Conservation (phyloP, 148 eudicot species). For the Tetragonia tetragonoides region DNA sequence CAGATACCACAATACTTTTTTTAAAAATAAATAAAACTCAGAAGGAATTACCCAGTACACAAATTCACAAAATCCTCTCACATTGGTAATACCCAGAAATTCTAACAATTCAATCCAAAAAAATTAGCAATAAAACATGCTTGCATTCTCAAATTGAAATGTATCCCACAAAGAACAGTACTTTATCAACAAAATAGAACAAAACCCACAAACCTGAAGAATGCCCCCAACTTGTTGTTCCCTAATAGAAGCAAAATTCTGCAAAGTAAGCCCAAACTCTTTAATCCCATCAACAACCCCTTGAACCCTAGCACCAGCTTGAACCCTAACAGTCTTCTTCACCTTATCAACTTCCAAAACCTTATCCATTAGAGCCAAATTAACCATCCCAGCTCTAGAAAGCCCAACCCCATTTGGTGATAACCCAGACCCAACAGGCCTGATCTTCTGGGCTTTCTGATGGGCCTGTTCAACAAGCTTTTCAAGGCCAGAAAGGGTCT, state of each 20-base stretch:
- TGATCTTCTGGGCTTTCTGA: conserved; percentile 52
- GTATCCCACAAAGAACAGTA: not conserved
- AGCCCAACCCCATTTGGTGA: conserved; percentile 93
- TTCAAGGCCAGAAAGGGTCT: conserved; percentile 48
- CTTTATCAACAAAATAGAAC: not conserved
- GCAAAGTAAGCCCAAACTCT: conserved; percentile 76
- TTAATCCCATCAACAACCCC: conserved; percentile 85
- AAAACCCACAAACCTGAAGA: conserved; percentile 56
- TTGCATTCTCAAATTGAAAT: not conserved
- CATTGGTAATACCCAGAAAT: too few relatives aligned
- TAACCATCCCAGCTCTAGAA: conserved; percentile 85
- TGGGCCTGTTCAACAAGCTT: conserved; percentile 42
- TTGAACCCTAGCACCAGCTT: conserved; percentile 88
- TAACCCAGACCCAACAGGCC: conserved; percentile 87
- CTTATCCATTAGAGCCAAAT: conserved; percentile 78
- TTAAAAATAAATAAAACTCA: too few relatives aligned
- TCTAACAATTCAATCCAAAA: too few relatives aligned
- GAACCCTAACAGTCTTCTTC: conserved; percentile 71
- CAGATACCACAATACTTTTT: too few relatives aligned
- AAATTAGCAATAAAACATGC: too few relatives aligned
- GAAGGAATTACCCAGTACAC: too few relatives aligned
- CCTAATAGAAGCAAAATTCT: conserved; percentile 90
- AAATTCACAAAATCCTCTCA: not conserved
- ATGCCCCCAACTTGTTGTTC: conserved; percentile 98
- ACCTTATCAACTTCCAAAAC: conserved; percentile 78